Evolutionary conservation across 2,329 filamentous ascomycete species (phyloP), one percentile per base, ranked within the genome.

Genomic region (Chrysoporthe cubensis): DNA sequence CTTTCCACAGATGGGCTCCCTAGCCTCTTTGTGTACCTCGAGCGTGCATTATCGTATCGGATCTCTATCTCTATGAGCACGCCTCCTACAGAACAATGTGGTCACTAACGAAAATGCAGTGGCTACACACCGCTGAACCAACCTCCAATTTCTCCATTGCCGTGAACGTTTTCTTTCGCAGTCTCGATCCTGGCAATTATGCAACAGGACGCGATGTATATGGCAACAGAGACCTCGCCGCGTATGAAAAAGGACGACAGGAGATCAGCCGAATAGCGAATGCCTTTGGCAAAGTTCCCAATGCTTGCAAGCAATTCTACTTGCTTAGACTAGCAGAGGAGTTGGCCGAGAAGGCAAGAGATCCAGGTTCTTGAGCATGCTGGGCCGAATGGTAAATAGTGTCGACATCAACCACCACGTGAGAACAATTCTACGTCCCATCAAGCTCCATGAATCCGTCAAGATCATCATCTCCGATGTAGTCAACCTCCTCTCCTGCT

Each of bases 111-210:
- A 42, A 11, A n/a, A 1, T 4, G 6, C 18, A 64, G 62, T 97
- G 94, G 94, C 84, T 92, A 14, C 94, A 97, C 77, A 90, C 93
- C 0, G 90, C 89, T 1, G 83, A 85, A 0, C 89, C 90, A 0
- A 82, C 78, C 0, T 80, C 85, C 8, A 76, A 81, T 57, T 77
- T 88, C 69, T 94, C 92, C 72, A 83, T 97, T 8, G 92, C 92
- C 0, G 89, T 97, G n/a, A 97, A 97, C 76, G 86, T 95, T 40
- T 97, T 97, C 81, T 97, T 96, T 80, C 88, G 89, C 56, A 90
- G 89, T 70, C 81, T 96, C 11, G 81, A 88, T 3, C 80, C 76
- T 3, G 88, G 86, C 1, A 40, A 46, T 34, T 96, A 96, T 76
- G 88, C 92, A 0, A 77, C 85, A 0, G 93, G 94, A 0, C 86